A percentile compares a stretch with the other conserved stretches of the same genome.
Conservation (phyloP, 176 grass and related monocot species). For the Eragrostis curvula region DNA sequence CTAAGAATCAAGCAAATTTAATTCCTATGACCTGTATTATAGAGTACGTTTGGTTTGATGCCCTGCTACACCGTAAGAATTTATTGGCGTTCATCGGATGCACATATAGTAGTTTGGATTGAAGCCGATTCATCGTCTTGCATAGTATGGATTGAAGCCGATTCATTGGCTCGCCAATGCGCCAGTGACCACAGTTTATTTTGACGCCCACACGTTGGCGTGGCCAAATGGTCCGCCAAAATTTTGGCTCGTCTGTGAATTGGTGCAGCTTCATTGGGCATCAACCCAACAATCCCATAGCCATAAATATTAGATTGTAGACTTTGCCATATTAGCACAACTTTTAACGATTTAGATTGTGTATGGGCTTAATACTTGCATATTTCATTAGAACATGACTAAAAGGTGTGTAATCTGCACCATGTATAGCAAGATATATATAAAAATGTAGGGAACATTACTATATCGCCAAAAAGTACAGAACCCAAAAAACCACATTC, state of each 20-base stretch:
- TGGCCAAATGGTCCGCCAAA: too few relatives aligned
- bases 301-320: not conserved
- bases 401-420: constrained; percentile 15
- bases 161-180: too few relatives aligned
- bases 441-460: constrained; percentile 6
- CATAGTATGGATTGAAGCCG: too few relatives aligned
- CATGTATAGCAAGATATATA: constrained; percentile 8
- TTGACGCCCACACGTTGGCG: too few relatives aligned
- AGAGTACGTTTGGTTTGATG: not conserved
- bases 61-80: too few relatives aligned
- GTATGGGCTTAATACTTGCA: not conserved
- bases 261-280: too few relatives aligned
- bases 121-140: too few relatives aligned
- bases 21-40: not conserved
- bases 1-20: constrained; percentile 18
- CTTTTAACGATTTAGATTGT: not conserved
- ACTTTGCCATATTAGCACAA: constrained; percentile 7
- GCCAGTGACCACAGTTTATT: too few relatives aligned
- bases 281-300: not conserved
- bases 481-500: not conserved
- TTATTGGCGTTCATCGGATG: too few relatives aligned
- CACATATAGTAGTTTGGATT: too few relatives aligned
- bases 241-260: too few relatives aligned
- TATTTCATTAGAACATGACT: constrained; percentile 18
- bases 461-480: not conserved